Evolutionary conservation across 805 yeast genomes (phyloP).

Genomic region (Starmerella stigmatis): DNA sequence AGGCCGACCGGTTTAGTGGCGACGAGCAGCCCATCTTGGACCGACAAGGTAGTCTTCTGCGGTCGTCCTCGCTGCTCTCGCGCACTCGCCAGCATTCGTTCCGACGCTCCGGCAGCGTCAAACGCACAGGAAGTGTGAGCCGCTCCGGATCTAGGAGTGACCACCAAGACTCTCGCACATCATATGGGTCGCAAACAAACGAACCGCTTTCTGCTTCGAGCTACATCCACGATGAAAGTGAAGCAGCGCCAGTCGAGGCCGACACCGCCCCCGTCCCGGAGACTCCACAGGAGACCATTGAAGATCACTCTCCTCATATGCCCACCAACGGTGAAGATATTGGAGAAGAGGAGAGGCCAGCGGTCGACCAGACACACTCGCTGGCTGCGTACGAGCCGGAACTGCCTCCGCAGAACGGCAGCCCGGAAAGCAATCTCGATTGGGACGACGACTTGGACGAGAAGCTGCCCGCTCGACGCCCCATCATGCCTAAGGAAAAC

Average conservation of each 20-base stretch:
- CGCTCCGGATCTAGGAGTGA: background rate
- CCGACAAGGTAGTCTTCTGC: background rate
- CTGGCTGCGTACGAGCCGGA: background rate
- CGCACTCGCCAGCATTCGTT: conserved; percentile 2
- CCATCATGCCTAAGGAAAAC: conserved; percentile 21
- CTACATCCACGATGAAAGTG: too few relatives aligned
- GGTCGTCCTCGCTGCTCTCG: conserved; percentile 1
- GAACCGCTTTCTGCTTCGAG: too few relatives aligned
- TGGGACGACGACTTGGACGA: conserved; percentile 17
- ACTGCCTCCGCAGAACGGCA: background rate
- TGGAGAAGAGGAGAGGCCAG: too few relatives aligned
- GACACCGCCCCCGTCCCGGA: too few relatives aligned
- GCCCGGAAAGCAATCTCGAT: background rate
- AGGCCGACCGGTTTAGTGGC: conserved; percentile 1
- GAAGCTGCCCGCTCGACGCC: conserved; percentile 7
- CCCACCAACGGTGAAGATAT: too few relatives aligned
- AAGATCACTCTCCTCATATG: too few relatives aligned
- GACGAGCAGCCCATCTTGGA: conserved; percentile 7
- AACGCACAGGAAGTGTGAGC: too few relatives aligned
- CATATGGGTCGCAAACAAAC: too few relatives aligned
- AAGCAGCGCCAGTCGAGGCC: too few relatives aligned
- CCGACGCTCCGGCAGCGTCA: background rate
- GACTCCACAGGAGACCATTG: too few relatives aligned
- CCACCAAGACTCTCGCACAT: conserved; percentile 5
- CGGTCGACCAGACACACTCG: background rate